These are phyloP conservation scores for Pythium biforme DNA, from an alignment of 352 stramenopile species.

Conservation along the genomic window DNA sequence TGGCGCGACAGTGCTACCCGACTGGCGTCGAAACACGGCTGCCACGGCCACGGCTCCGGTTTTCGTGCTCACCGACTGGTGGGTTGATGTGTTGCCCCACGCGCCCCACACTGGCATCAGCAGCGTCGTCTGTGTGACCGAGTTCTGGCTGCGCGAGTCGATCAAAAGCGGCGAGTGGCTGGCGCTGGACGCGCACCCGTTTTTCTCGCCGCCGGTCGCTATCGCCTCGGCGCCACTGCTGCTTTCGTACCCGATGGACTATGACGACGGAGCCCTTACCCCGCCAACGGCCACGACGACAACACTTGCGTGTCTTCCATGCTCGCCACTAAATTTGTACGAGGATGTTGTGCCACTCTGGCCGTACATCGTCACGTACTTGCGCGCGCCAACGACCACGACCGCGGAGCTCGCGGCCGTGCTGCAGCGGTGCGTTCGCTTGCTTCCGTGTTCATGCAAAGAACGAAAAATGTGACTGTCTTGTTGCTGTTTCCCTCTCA, in stretches of 20 bases:
- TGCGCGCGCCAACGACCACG: slow-evolving; percentile 43
- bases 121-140: slow-evolving; percentile 33
- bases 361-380: slow-evolving; percentile 57
- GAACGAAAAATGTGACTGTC: background rate
- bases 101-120: background rate
- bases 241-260: slow-evolving; percentile 46
- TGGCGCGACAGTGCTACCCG: background rate
- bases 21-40: background rate
- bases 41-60: slow-evolving; percentile 14
- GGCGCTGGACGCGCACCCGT: slow-evolving; percentile 30
- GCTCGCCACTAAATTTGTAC: slow-evolving; percentile 35
- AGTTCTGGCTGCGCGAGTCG: slow-evolving; percentile 57
- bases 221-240: background rate
- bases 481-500: background rate
- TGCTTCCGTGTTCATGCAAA: background rate
- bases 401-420: slow-evolving; percentile 33
- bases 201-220: slow-evolving; percentile 42
- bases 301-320: slow-evolving; percentile 39
- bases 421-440: slow-evolving; percentile 42
- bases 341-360: slow-evolving; percentile 54
- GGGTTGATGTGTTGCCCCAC: slow-evolving; percentile 31
- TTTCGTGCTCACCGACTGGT: slow-evolving; percentile 55
- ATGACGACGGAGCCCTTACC: background rate
- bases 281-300: slow-evolving; percentile 5
- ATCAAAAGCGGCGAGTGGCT: slow-evolving; percentile 41